Conservation (phyloP, 129 eudicot genomes). For the Calendula officinalis region DNA sequence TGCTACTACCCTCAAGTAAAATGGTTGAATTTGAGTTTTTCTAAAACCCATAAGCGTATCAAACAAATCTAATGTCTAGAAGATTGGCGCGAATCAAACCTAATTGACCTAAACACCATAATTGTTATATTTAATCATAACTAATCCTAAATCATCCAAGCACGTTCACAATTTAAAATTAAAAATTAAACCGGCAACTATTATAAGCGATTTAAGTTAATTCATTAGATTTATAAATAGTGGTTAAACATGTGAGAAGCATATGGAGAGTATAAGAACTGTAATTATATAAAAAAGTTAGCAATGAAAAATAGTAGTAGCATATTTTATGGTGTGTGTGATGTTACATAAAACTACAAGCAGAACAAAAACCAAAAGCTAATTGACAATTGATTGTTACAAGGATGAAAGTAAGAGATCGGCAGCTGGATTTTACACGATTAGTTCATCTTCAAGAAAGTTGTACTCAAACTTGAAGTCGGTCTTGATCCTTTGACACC, state of each 20-base stretch:
- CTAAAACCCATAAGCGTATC: not conserved
- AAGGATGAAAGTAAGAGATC: conserved; percentile 4
- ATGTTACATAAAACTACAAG: conserved; percentile 15
- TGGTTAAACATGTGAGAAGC: not conserved
- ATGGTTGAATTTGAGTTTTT: not conserved
- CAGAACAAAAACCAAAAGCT: conserved; percentile 11
- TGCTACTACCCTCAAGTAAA: not conserved
- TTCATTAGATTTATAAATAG: not conserved
- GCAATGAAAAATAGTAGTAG: conserved; percentile 4
- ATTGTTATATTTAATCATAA: not conserved
- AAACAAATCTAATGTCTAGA: not conserved
- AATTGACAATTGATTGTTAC: conserved; percentile 13
- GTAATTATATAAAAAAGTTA: not conserved
- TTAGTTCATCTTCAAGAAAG: conserved; percentile 90
- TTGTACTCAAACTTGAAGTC: conserved; percentile 95
- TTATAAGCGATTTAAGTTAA: not conserved
- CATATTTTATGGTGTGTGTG: not conserved
- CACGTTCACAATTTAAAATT: not conserved
- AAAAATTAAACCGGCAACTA: not conserved
- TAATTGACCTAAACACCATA: not conserved
- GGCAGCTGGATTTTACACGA: conserved; percentile 44
- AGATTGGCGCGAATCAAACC: conserved; percentile 6
- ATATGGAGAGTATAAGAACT: conserved; percentile 6
- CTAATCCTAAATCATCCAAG: not conserved
- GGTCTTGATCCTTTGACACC: conserved; percentile 95